phyloP scores from a whole-genome alignment of 257 asterid species.

The Capsicum rhomboideum region DNA sequence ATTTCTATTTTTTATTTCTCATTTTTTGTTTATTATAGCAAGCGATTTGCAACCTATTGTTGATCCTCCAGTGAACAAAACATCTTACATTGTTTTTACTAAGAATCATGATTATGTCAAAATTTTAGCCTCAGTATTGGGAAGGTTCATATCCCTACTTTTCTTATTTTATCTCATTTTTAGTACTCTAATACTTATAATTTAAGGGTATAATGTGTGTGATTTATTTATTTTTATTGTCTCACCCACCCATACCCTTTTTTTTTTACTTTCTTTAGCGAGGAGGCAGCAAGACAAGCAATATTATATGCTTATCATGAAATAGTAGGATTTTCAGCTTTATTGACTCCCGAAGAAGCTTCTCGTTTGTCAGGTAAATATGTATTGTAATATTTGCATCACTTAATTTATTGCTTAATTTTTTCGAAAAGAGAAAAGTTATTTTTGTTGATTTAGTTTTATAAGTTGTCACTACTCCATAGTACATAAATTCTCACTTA shows the following conservation, averaged over 20 bases:
- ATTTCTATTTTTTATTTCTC: background rate
- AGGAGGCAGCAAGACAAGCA: conserved; percentile 8
- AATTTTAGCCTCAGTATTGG: background rate
- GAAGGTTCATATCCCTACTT: background rate
- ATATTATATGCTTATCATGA: conserved; percentile 3
- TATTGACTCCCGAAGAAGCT: conserved; percentile 13
- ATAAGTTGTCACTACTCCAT: too few species aligned
- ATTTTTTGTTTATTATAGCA: background rate
- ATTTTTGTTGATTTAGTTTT: too few species aligned
- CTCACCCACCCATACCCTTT: too few species aligned
- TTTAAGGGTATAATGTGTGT: background rate
- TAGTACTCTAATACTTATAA: background rate
- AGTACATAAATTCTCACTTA: too few species aligned
- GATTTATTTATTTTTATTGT: too few species aligned
- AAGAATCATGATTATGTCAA: background rate
- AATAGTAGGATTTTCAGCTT: conserved; percentile 14
- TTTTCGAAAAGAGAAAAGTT: too few species aligned
- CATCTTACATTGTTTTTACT: background rate
- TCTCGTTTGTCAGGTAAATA: background rate
- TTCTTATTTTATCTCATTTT: background rate
- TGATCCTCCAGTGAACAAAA: background rate
- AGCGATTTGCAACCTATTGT: background rate
- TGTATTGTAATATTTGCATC: background rate
- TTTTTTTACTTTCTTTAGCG: background rate
- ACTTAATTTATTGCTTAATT: background rate